A percentile compares a stretch with the other conserved stretches of the same genome.
Evolutionary conservation across 805 yeast species (phyloP).

Genomic region (Metschnikowia matae): DNA sequence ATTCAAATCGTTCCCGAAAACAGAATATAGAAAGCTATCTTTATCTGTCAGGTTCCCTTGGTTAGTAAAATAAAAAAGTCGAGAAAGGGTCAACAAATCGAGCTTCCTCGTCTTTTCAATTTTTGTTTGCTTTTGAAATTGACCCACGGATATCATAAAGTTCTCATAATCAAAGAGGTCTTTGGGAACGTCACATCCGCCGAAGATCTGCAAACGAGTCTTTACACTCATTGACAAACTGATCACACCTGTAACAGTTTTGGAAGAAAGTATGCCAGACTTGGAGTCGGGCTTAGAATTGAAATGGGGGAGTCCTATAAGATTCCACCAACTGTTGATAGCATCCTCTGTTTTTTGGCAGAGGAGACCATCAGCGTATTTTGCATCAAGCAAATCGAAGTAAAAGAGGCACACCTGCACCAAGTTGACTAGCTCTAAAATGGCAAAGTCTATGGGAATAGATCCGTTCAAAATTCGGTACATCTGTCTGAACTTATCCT

Average conservation of each 20-base stretch:
- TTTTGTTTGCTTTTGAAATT: constrained; percentile 71
- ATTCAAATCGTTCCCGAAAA: constrained; percentile 11
- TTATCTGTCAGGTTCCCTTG: constrained; percentile 26
- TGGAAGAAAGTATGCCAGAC: constrained; percentile 57
- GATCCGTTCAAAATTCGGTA: constrained; percentile 52
- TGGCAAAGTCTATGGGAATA: constrained; percentile 62
- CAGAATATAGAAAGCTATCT: constrained; percentile 8
- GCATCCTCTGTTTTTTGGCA: constrained; percentile 77
- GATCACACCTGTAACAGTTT: constrained; percentile 72
- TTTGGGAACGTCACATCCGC: constrained; percentile 55
- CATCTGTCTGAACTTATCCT: constrained; percentile 74
- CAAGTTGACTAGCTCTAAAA: constrained; percentile 65
- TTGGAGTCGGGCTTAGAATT: constrained; percentile 40
- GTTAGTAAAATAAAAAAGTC: constrained; percentile 34
- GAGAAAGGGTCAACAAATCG: constrained; percentile 51
- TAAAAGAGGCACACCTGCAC: constrained; percentile 76
- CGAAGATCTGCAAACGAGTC: constrained; percentile 45
- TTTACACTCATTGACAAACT: constrained; percentile 74
- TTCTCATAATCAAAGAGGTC: constrained; percentile 79
- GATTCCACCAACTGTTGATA: constrained; percentile 75
- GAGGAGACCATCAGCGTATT: constrained; percentile 76
- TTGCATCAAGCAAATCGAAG: constrained; percentile 66
- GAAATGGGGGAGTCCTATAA: constrained; percentile 54
- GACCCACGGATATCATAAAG: constrained; percentile 62
- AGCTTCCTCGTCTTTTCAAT: constrained; percentile 49